phyloP scores from a whole-genome alignment of 2,329 filamentous ascomycete species.

The Dactylellina cionopaga region DNA sequence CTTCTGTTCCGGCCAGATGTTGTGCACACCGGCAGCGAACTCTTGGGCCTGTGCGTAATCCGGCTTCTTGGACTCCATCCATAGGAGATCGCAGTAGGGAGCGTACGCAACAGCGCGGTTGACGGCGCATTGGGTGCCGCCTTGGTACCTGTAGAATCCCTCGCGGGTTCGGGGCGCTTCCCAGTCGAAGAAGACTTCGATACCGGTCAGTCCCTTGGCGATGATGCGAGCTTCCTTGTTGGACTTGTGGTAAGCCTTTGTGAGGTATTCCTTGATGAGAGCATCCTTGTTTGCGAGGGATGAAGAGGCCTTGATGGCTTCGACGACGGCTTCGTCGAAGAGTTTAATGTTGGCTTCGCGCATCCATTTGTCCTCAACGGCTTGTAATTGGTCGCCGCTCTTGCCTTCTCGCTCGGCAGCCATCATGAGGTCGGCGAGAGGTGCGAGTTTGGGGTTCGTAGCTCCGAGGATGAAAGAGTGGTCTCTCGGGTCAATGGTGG shows the following conservation, averaged over 20 bases:
- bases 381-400: slow-evolving; percentile 80
- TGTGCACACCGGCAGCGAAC: slow-evolving; percentile 92
- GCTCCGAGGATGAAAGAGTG: slow-evolving; percentile 90
- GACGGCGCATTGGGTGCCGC: slow-evolving; percentile 88
- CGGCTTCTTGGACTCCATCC: slow-evolving; percentile 99
- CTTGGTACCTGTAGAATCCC: slow-evolving; percentile 92
- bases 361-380: slow-evolving; percentile 90
- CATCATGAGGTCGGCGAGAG: slow-evolving; percentile 89
- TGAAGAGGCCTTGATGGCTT: slow-evolving; percentile 77
- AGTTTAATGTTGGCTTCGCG: slow-evolving; percentile 81
- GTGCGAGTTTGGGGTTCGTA: slow-evolving; percentile 85
- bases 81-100: slow-evolving; percentile 93
- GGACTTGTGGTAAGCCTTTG: slow-evolving; percentile 80
- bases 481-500: slow-evolving; percentile 93
- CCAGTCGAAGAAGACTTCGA: slow-evolving; percentile 93
- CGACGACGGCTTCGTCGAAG: slow-evolving; percentile 88
- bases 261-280: slow-evolving; percentile 74
- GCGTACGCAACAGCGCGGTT: slow-evolving; percentile 92
- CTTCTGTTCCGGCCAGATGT: slow-evolving; percentile 95
- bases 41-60: slow-evolving; percentile 91
- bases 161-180: slow-evolving; percentile 90
- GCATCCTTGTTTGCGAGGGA: slow-evolving; percentile 73
- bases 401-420: slow-evolving; percentile 85
- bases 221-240: slow-evolving; percentile 82
- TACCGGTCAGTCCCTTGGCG: slow-evolving; percentile 78